phyloP scores from a whole-genome alignment of 345 rosid species.

The Pugionium dolabratum region DNA sequence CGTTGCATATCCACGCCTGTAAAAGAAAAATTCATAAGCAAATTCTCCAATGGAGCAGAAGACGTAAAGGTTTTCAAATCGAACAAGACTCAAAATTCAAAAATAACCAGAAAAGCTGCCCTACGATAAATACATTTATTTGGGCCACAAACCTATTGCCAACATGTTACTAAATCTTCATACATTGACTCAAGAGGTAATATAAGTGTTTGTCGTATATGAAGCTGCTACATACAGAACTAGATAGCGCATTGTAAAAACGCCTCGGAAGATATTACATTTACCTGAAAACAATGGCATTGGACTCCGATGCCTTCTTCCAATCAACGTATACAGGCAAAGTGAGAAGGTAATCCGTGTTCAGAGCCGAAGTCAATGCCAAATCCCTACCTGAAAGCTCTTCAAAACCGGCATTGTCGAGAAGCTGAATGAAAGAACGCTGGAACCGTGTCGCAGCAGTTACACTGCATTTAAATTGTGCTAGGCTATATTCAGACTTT shows the following conservation, averaged over 20 bases:
- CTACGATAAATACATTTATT: not conserved
- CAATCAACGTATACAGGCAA: constrained; percentile 90
- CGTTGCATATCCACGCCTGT: constrained; percentile 92
- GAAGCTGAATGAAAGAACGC: constrained; percentile 91
- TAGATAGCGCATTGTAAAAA: not conserved
- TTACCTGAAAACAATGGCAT: constrained; percentile 89
- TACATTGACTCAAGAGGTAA: not conserved
- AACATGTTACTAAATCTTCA: constrained; percentile 5
- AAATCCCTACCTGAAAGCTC: constrained; percentile 88
- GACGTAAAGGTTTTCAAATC: not conserved
- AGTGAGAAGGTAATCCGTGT: constrained; percentile 89
- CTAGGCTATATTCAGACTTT: constrained; percentile 4
- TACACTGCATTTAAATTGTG: constrained; percentile 47
- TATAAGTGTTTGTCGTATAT: constrained; percentile 2
- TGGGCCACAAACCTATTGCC: constrained; percentile 11
- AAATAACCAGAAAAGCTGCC: not conserved
- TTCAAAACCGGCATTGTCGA: constrained; percentile 76
- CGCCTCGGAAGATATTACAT: not conserved
- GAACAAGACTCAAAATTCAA: not conserved
- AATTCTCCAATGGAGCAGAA: not conserved
- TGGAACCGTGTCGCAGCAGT: constrained; percentile 84
- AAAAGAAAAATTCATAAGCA: constrained; percentile 29
- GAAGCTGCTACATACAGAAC: not conserved
- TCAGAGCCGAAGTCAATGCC: constrained; percentile 80
- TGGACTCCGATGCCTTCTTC: constrained; percentile 83